Base-by-base conservation (phyloP, 192 early-diverging fungal species). In the Coemansia sp. region DNA sequence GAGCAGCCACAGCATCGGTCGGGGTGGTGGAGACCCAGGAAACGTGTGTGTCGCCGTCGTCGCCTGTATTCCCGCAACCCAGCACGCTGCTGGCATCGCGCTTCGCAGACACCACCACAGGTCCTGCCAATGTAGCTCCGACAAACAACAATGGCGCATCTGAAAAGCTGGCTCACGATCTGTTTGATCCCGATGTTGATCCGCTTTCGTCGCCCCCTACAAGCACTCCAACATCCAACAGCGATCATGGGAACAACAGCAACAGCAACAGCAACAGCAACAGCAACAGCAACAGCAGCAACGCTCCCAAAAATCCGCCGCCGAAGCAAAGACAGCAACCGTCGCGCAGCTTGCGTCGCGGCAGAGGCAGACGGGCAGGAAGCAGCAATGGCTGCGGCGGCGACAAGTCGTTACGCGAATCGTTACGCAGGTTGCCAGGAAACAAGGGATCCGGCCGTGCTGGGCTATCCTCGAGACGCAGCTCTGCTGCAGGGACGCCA, bases 351-450 rank as follows among this genome's bases (percentile, higher is more conserved):
- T 10, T 53, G 51, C 51, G 51, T 26, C 51, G 51, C 14, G 51
- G 51, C 23, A 23, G 51, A 16, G 51, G 51, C 24, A 23, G 51
- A 14, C 21, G 51, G 1, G 51, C 51, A 26, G 51, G 51, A 9
- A 53, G 51, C 24, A 26, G 24, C 51, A 53, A 53, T 52, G 15
- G 62, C n/a, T n/a, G n/a, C 46, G 34, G 38, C 6, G 23, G 15
- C 14, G 41, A 64, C 18, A 67, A 70, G 33, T 67, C 78, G 7
- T 46, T 81, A 34, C 63, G 56, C 20, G 78, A 81, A 36, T 67
- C 74, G 14, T 35, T 81, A 15, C 58, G 74, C 16, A 66, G 62
- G 16, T 24, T 81, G 26, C 74, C 74, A 0, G 78, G 78, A 0
- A 75, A 69, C 43, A 56, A 48, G n/a, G 78, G 74, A 0, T 59